These are phyloP conservation scores for Colletotrichum musae DNA, from an alignment of 2,329 filamentous ascomycete species.

Conservation along the genomic window DNA sequence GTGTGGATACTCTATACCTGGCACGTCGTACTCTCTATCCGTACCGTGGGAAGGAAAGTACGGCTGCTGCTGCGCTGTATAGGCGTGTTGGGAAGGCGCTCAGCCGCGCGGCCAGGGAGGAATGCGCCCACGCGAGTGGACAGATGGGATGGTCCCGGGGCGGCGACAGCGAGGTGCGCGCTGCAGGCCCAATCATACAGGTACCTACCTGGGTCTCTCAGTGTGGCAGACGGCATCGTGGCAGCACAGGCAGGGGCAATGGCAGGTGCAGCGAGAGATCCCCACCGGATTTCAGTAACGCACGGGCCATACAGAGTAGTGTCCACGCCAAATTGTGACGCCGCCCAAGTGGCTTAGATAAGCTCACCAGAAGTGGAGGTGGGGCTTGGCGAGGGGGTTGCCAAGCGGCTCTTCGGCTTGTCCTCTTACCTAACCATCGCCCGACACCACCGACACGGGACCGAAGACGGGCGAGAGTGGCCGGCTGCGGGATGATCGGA, in stretches of 20 bases:
- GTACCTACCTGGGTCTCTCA: too few species aligned
- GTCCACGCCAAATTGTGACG: not conserved
- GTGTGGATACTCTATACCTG: too few species aligned
- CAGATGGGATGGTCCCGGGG: conserved; percentile 29
- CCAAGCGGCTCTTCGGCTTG: not conserved
- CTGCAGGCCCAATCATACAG: conserved; percentile 1
- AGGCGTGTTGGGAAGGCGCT: conserved; percentile 25
- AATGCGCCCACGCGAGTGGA: conserved; percentile 36
- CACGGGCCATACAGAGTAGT: not conserved
- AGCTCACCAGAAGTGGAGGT: not conserved
- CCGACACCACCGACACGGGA: conserved; percentile 25
- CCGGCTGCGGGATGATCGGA: not conserved
- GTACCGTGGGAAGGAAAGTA: too few species aligned
- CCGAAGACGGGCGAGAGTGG: conserved; percentile 10
- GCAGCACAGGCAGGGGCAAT: conserved; percentile 1
- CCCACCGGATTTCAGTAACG: not conserved
- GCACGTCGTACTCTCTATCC: too few species aligned
- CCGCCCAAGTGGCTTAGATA: not conserved
- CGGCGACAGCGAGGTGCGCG: conserved; percentile 20
- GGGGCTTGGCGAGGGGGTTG: not conserved
- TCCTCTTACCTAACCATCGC: conserved; percentile 15
- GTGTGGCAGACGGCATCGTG: not conserved
- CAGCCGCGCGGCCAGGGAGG: conserved; percentile 38
- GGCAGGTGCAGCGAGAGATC: conserved; percentile 9
- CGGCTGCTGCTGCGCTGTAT: too few species aligned